Base-by-base conservation (phyloP, 768 basidiomycete species). In the Exidia glandulosa region DNA sequence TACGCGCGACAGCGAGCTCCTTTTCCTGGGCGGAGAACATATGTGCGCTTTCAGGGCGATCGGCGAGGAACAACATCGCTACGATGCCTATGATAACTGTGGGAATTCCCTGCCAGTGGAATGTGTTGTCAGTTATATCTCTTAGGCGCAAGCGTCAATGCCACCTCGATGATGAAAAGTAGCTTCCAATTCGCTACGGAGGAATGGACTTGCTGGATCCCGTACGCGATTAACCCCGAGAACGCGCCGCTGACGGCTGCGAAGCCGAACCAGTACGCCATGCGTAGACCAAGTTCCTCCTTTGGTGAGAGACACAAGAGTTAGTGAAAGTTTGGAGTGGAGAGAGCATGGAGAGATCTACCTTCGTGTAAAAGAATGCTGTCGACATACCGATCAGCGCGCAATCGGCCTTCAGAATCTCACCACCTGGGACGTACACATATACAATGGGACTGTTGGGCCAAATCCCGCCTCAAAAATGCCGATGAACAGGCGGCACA, bases 231-330 rank as follows among this genome's bases (percentile, higher is more conserved):
- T 50, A 90, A 72, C n/a, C 90, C 89, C 14, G 88, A 88, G 61
- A 91, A 91, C 4, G 90, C 90, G 27, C 89, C 89, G 3, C 90
- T 87, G 3, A 89, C 81, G 2, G 89, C 88, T 3, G 89, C 88
- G 67, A 90, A 91, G 9, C 86, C 86, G 62, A 90, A 91, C 86
- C 87, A 90, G 65, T 87, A 82, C 1, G 86, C 87, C 79, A 86
- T 79, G 50, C 88, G 81, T 55, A 87, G 70, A 31, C 88, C 88
- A 64, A 90, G 77, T 67, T 90, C 88, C 3, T 75, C 64, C 65
- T 81, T 6, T 14, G 41, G 5, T 19, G 16, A 7, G 34, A 36
- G 34, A 16, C 7, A 16, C 7, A 36, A 45, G 41, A 14, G 23
- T 45, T 14, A 45, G 41, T 19, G 16, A 14, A 10, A 19, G 12